A percentile compares a stretch with the other conserved stretches of the same genome.
These are phyloP conservation scores for Trifolium dubium DNA, from an alignment of 306 rosid species.

Conservation along the genomic window DNA sequence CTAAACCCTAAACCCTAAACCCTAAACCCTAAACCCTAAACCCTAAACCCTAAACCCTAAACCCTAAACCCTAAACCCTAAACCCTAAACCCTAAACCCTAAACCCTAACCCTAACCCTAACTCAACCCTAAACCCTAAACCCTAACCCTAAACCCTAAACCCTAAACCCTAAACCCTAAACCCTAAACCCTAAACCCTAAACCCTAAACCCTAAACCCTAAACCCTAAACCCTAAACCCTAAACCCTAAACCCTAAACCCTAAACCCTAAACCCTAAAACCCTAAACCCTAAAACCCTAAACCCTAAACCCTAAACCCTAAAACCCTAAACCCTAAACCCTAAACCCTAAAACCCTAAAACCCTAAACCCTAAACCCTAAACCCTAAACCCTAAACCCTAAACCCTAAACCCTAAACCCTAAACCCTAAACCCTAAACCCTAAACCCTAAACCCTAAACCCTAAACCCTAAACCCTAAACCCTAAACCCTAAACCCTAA, in stretches of 20 bases:
- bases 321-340: neutral
- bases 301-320: neutral
- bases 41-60: neutral
- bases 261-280: neutral
- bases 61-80: neutral
- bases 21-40: neutral
- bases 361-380: neutral
- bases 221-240: neutral
- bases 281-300: neutral
- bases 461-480: no score
- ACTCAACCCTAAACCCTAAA: no score
- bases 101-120: no score
- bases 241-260: neutral
- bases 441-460: neutral
- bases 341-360: neutral
- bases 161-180: neutral
- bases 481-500: neutral
- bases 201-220: neutral
- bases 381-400: neutral
- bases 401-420: neutral
- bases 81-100: neutral
- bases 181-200: neutral
- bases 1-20: neutral
- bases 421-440: neutral
- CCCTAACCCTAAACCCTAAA: neutral